Conservation (phyloP, 257 asterid species). For the Prunella vulgaris region DNA sequence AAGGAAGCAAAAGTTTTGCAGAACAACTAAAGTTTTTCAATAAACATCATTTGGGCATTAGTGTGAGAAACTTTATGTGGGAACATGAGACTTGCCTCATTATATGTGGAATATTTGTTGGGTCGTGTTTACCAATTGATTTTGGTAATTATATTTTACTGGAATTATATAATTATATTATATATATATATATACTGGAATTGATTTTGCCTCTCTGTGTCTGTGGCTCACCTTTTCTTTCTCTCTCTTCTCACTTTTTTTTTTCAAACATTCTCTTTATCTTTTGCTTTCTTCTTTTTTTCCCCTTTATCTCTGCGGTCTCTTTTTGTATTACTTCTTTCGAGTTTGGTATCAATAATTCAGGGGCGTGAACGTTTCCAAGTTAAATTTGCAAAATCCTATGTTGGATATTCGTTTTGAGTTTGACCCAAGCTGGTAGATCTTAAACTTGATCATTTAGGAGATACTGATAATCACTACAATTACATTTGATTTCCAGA, state of each 20-base stretch:
- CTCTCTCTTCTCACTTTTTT: slow-evolving; percentile 2
- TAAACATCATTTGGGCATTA: neutral
- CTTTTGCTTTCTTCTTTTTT: slow-evolving; percentile 3
- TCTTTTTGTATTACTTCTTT: neutral
- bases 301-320: slow-evolving; percentile 11
- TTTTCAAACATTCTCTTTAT: neutral
- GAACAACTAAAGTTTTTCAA: neutral
- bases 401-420: neutral
- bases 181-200: no score
- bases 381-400: neutral
- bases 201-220: neutral
- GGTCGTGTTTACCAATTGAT: neutral
- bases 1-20: neutral
- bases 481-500: neutral
- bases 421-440: neutral
- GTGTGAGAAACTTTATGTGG: neutral
- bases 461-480: neutral
- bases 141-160: neutral
- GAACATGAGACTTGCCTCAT: neutral
- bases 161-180: neutral
- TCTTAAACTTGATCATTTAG: neutral
- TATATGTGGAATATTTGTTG: neutral
- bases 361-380: neutral
- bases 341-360: neutral
- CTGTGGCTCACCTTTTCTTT: neutral